phyloP scores from a whole-genome alignment of 208 protist species.

The Histomonas meleagridis region DNA sequence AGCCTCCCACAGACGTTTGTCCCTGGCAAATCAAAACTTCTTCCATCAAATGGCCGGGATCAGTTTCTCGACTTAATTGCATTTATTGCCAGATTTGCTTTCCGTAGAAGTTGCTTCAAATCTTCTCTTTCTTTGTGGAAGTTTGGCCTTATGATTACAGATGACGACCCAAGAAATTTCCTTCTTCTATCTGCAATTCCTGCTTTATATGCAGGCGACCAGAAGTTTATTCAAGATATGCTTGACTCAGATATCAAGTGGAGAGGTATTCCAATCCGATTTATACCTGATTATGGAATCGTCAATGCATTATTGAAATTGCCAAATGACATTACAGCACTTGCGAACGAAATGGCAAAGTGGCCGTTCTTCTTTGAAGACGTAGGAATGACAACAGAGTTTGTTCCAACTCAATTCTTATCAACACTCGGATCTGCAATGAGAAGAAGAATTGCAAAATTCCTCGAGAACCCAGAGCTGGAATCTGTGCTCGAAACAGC shows the following conservation, averaged over 20 bases:
- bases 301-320: not conserved
- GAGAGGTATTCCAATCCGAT: not conserved
- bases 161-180: not conserved
- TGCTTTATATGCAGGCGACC: not conserved
- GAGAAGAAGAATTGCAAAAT: not conserved
- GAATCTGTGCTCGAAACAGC: not conserved
- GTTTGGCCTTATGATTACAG: not conserved
- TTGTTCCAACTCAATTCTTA: not conserved
- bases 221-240: not conserved
- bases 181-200: not conserved
- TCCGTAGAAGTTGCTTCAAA: not conserved
- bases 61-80: not conserved
- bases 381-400: not conserved
- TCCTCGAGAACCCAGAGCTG: not conserved
- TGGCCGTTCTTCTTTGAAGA: constrained; percentile 20
- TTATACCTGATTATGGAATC: not conserved
- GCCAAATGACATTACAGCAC: not conserved
- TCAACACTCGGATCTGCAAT: not conserved
- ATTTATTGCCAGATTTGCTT: not conserved
- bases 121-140: not conserved
- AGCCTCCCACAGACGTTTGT: not conserved
- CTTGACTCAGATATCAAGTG: not conserved
- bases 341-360: not conserved
- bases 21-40: not conserved
- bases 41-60: not conserved